Base-by-base conservation (phyloP, 768 basidiomycete genomes). In the Collybia mongolica region DNA sequence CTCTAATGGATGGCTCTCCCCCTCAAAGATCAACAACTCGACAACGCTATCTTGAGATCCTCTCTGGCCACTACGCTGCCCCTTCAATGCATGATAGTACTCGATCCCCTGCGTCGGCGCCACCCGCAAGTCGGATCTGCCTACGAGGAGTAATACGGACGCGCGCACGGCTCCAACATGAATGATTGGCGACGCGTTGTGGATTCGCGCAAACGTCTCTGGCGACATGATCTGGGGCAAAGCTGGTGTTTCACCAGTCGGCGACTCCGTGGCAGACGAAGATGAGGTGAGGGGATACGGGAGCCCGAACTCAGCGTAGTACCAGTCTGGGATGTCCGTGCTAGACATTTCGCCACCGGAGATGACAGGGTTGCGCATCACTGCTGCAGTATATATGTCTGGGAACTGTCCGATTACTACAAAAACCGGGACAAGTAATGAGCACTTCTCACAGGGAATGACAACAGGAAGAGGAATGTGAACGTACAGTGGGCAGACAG, bases 271-370 rank as follows among this genome's bases (percentile, higher is more conserved):
- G 40, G 32, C 37, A 39, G 50, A 51, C 38, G 68, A 61, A 6
- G 69, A 66, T 12, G 73, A 64, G 12, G 62, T 62, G 37, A 84
- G 39, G 22, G 66, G 62, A 55, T 71, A 76, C 64, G 54, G 56
- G 26, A 80, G 54, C 61, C 80, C 66, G 52, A 72, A 75, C 57
- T 79, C 77, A 14, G 72, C 59, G 51, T 68, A 80, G 44, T 73
- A 76, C 87, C 87, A 90, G 57, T 89, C 87, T 6, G 83, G 78
- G 37, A 90, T 88, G 52, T 90, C 88, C 1, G 78, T 79, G 0
- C 68, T 68, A 0, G 77, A 64, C 23, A 83, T 64, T 40, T 83
- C 81, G 9, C 82, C 83, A 0, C 70, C 72, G 3, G 82, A 81
- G 36, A 82, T 83, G 47, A 89, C 88, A 0, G 88, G 86, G 58